Base-by-base conservation (phyloP, 352 stramenopile genomes). In the Phytopythium delawarense region DNA sequence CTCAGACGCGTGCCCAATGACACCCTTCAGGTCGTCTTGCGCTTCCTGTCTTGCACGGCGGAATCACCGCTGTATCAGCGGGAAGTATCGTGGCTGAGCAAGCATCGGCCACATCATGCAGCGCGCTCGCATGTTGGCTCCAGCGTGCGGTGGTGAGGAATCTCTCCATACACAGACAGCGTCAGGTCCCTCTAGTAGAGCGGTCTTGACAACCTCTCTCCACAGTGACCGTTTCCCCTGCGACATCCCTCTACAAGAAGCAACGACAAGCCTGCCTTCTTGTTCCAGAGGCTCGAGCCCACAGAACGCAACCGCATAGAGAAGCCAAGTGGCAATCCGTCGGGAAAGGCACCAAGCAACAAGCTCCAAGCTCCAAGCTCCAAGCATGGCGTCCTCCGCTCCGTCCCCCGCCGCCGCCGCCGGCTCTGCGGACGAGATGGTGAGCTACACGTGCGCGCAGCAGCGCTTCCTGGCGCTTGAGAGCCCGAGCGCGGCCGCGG, bases 391-490 rank as follows among this genome's bases (percentile, higher is more conserved):
- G 23, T 52, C 45, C 21, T 32, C 12, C 28, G 4, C 45, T 34
- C 21, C 45, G 21, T 15, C 45, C 9, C 16, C 45, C 45, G 12
- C 45, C 45, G 4, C 21, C 45, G 12, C 45, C 5, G 42, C 18
- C 20, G 42, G 7, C 15, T 1, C 42, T 18, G n/a, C 16, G 16
- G 45, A 71, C 67, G 72, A 80, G 18, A 61, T 69, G 60, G 69
- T 83, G 51, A 70, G 59, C 60, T 83, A 71, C 59, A 70, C 69
- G 13, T 61, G 70, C 37, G 67, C 68, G 30, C 77, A 83, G 57
- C 72, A 70, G 56, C 70, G 71, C 52, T 83, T 79, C 65, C 57
- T 69, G 54, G 67, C 69, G 57, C 67, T 84, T 32, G 75, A 84
- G 61, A 79, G 68, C 57, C 68, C 76, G 23, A 67, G 66, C 42